Base-by-base conservation (phyloP, 345 rosid species). In the Aquilaria malaccensis region DNA sequence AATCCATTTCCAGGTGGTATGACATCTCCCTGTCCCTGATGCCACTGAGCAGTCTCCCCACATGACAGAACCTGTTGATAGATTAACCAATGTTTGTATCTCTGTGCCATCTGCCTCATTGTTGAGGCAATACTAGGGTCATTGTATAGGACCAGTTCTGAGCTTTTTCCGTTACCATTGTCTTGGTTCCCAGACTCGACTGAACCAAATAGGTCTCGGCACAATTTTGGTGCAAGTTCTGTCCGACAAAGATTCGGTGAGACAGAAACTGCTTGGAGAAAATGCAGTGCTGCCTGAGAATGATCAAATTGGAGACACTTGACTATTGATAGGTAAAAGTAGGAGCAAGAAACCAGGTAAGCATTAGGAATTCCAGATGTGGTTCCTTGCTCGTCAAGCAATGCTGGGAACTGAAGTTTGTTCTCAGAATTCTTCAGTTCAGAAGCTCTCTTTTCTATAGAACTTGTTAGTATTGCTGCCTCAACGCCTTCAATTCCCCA, bases 381-480 rank as follows among this genome's bases (percentile, higher is more conserved):
- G 49, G 58, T 61, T 61, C 82, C 95, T 46, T 77, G 78, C 59
- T 87, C 95, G 6, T 85, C 91, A 59, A 89, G 87, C 78, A 89
- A 81, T 13, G 98, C 97, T 1, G 97, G 97, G 22, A 80, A 83
- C 74, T 92, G 98, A 56, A 89, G 96, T 93, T 83, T 71, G 65
- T 67, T 73, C 82, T 92, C 98, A 2, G 93, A 74, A 56, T 83
- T 81, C 54, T 58, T 67, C 11, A 88, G 60, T 62, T 54, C 56
- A 37, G 60, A 51, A 9, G 62, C 41, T 46, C 67, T 77, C 68
- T 81, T 81, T 50, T 75, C 84, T 0, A 75, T 63, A 33, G 49
- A 60, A 43, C 72, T 71, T 1, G 74, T 76, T 15, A 66, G 76
- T 47, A 83, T 65, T 22, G 86, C 93, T 10, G 77, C 73, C 74